phyloP scores from a whole-genome alignment of 306 rosid genomes.

The Inga oerstediana region DNA sequence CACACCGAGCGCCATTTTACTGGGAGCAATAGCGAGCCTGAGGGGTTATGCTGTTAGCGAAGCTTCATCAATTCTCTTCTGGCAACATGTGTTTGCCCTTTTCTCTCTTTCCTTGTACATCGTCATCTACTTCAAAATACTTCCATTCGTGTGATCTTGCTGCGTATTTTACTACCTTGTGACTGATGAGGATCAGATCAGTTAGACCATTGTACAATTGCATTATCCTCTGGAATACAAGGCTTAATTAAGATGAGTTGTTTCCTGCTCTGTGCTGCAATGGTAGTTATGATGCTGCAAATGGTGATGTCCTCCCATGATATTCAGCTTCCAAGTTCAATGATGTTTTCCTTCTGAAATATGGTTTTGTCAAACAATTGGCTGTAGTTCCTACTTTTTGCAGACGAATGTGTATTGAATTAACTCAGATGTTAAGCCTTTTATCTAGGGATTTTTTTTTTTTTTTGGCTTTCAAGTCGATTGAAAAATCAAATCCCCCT shows the following conservation, averaged over 20 bases:
- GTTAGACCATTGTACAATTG: conserved; percentile 26
- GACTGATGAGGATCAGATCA: background rate
- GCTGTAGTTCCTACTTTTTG: conserved; percentile 12
- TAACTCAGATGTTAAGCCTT: background rate
- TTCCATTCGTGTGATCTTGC: conserved; percentile 43
- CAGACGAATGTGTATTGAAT: background rate
- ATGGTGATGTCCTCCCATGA: conserved; percentile 5
- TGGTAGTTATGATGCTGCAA: conserved; percentile 14
- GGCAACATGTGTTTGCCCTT: conserved; percentile 88
- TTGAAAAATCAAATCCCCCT: background rate
- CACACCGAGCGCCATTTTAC: conserved; percentile 81
- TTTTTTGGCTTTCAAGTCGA: conserved; percentile 1
- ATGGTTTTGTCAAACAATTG: conserved; percentile 18
- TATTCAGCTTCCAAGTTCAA: background rate
- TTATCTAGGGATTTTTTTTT: background rate
- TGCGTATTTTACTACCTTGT: conserved; percentile 9
- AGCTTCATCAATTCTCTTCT: conserved; percentile 86
- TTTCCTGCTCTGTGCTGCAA: conserved; percentile 16
- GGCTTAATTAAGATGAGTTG: background rate
- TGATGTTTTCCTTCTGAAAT: conserved; percentile 11
- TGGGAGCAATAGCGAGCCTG: conserved; percentile 90
- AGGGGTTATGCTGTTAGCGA: conserved; percentile 91
- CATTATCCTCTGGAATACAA: background rate
- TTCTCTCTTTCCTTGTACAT: conserved; percentile 76
- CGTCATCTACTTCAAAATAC: conserved; percentile 66